Evolutionary conservation across 148 eudicot genomes (phyloP).

Genomic region (Rhododendron ferrugineum): DNA sequence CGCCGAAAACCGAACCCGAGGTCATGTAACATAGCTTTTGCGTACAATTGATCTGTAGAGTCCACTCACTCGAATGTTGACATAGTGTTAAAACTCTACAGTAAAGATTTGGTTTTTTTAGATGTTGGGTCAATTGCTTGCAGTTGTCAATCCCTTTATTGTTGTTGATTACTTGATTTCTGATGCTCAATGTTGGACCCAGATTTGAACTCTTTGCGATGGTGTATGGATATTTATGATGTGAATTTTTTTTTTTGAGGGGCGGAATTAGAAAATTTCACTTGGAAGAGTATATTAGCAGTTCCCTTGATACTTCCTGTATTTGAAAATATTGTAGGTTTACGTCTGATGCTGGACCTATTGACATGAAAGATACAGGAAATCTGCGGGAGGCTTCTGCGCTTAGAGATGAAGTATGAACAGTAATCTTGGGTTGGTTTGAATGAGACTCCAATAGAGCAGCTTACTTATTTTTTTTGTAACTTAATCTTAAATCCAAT

Average conservation of each 20-base stretch:
- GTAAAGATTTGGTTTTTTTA: background rate
- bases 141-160: background rate
- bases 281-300: background rate
- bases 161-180: background rate
- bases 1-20: background rate
- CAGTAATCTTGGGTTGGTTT: background rate
- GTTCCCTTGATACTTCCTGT: background rate
- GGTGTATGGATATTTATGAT: background rate
- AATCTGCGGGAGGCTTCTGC: constrained; percentile 78
- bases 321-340: constrained; percentile 38
- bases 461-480: background rate
- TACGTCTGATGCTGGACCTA: constrained; percentile 46
- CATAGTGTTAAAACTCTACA: background rate
- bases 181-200: background rate
- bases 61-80: background rate
- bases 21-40: background rate
- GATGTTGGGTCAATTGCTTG: background rate
- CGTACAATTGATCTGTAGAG: background rate
- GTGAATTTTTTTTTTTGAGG: background rate
- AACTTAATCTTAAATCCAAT: background rate
- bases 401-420: constrained; percentile 84
- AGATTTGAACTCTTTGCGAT: background rate
- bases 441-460: background rate
- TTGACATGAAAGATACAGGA: constrained; percentile 51
- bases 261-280: background rate